Conservation (phyloP, 768 basidiomycete species). For the Tulasnella sp. region DNA sequence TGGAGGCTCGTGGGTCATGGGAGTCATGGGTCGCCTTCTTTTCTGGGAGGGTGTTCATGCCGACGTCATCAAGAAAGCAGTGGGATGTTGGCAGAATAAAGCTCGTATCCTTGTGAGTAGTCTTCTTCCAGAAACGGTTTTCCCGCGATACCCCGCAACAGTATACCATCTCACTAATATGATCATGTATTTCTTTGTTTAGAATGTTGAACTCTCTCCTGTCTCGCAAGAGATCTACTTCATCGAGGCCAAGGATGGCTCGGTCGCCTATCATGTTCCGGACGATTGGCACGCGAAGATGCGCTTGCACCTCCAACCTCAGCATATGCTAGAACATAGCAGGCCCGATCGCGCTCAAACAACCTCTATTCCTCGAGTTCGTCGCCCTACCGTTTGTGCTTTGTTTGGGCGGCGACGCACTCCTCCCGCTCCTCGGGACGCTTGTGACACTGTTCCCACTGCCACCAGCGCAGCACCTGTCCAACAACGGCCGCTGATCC, state of each 20-base stretch:
- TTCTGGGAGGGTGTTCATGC: slow-evolving; percentile 6
- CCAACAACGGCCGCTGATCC: too few relatives aligned
- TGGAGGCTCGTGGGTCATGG: slow-evolving; percentile 8
- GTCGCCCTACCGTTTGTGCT: not conserved
- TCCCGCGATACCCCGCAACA: too few relatives aligned
- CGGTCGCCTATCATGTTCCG: slow-evolving; percentile 4
- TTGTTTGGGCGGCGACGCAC: too few relatives aligned
- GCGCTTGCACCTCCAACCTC: not conserved
- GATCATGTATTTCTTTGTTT: not conserved
- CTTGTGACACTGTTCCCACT: too few relatives aligned
- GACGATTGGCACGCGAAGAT: slow-evolving; percentile 10
- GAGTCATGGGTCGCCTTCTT: not conserved
- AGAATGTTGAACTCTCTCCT: slow-evolving; percentile 1
- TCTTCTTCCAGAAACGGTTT: too few relatives aligned
- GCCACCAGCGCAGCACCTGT: not conserved
- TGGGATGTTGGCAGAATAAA: too few relatives aligned
- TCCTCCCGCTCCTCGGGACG: too few relatives aligned
- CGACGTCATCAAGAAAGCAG: not conserved
- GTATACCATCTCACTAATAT: too few relatives aligned
- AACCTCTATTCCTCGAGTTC: not conserved
- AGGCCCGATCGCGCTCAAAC: too few relatives aligned
- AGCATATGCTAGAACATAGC: not conserved
- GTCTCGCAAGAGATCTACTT: not conserved
- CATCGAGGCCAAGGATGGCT: slow-evolving; percentile 8
- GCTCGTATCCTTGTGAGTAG: too few relatives aligned